phyloP scores from a whole-genome alignment of 495 filamentous ascomycete genomes.

The Daldinia loculata region DNA sequence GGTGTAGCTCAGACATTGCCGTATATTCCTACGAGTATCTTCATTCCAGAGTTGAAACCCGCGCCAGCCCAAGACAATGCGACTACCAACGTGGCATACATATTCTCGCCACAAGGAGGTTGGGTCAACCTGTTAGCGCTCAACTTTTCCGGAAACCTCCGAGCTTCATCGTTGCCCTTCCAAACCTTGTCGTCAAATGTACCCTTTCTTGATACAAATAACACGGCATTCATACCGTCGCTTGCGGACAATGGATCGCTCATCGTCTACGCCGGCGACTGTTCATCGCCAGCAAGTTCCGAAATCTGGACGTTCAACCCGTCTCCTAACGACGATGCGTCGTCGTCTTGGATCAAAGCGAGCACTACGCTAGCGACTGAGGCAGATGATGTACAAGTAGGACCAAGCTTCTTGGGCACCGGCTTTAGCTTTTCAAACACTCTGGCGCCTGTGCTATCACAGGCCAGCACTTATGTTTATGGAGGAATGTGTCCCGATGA shows the following conservation, averaged over 20 bases:
- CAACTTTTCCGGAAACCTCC: constrained; percentile 66
- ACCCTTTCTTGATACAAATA: constrained; percentile 66
- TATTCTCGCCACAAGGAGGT: constrained; percentile 62
- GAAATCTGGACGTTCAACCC: constrained; percentile 53
- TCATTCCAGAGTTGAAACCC: constrained; percentile 61
- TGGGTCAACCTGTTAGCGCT: constrained; percentile 66
- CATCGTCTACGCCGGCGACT: constrained; percentile 74
- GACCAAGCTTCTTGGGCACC: constrained; percentile 72
- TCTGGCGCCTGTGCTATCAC: constrained; percentile 57
- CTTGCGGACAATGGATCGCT: constrained; percentile 73
- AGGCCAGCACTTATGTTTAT: constrained; percentile 72
- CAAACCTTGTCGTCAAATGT: constrained; percentile 66
- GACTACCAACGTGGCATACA: constrained; percentile 57
- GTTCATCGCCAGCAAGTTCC: constrained; percentile 54
- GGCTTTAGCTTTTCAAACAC: constrained; percentile 73
- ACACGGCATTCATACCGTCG: constrained; percentile 67
- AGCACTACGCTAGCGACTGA: constrained; percentile 29
- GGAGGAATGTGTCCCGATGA: constrained; percentile 85
- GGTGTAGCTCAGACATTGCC: constrained; percentile 61
- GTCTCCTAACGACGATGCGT: constrained; percentile 22
- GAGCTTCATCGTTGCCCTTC: constrained; percentile 60
- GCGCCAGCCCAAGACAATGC: constrained; percentile 45
- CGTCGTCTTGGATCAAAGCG: constrained; percentile 44
- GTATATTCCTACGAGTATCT: constrained; percentile 77
- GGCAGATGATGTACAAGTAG: constrained; percentile 47